Evolutionary conservation across 208 protist genomes (phyloP).

Genomic region (Trypanosoma cruzi): DNA sequence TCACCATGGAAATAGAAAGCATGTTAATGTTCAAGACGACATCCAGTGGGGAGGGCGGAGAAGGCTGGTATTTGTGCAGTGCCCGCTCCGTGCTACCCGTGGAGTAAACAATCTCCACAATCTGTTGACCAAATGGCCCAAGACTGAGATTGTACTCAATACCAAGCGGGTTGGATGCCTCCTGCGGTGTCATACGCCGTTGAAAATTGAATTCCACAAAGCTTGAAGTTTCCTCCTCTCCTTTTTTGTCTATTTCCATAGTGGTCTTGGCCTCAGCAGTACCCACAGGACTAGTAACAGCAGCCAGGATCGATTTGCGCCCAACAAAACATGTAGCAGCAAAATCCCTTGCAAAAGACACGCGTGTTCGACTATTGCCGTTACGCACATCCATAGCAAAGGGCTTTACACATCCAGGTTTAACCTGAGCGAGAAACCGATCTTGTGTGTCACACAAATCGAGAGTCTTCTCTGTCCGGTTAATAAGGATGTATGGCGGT

Average conservation of each 20-base stretch:
- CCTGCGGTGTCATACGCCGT: conserved; percentile 24
- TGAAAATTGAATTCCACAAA: conserved; percentile 36
- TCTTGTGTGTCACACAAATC: conserved; percentile 54
- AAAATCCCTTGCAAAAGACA: conserved; percentile 9
- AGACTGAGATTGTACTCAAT: conserved; percentile 53
- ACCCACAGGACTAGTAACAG: background rate
- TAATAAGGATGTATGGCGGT: conserved; percentile 73
- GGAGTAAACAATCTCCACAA: conserved; percentile 51
- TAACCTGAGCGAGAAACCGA: conserved; percentile 56
- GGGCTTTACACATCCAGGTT: conserved; percentile 46
- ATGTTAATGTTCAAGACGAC: conserved; percentile 61
- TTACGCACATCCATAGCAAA: conserved; percentile 22
- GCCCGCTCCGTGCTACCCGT: conserved; percentile 17
- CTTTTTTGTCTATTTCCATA: background rate
- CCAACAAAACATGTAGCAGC: background rate
- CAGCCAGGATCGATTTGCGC: background rate
- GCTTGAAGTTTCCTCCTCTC: background rate
- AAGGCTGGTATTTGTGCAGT: conserved; percentile 18
- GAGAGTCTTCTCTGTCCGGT: conserved; percentile 59
- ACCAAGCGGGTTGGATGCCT: conserved; percentile 31
- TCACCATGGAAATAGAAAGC: conserved; percentile 70
- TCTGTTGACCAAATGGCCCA: conserved; percentile 59
- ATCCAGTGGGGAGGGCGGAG: conserved; percentile 51
- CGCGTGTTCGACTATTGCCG: conserved; percentile 15
- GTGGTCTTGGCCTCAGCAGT: background rate